Evolutionary conservation across 208 protist genomes (phyloP), one percentile per base, ranked within the genome.

Genomic region (Crithidia acanthocephali): DNA sequence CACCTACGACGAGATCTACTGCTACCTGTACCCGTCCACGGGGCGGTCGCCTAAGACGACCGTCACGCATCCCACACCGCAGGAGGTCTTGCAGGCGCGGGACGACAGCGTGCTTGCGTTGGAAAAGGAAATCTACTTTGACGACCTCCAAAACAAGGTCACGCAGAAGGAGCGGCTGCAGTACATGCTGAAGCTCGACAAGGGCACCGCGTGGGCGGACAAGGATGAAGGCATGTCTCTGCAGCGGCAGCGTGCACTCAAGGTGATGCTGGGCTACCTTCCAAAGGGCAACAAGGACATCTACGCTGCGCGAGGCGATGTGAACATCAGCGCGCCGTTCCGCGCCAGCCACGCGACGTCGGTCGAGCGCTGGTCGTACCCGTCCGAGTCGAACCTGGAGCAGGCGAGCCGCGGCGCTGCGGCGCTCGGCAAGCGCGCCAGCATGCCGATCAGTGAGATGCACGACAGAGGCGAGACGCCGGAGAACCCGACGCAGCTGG

Each of bases 401-500:
- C 91, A 96, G 72, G 88, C 91, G 15, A 84, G 80, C 45, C 84
- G 91, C 42, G 91, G 87, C 45, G 86, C 91, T 30, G 88, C 87
- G 8, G 80, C 79, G n/a, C 68, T 96, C 28, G 91, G 88, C 47
- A 92, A 94, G 78, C 86, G 91, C 16, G 85, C 85, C n/a, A 40
- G 73, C 52, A 94, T 96, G 88, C 68, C 76, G 48, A 87, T 96
- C 68, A 96, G 88, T 53, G 88, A 93, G 28, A 96, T 96, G 91
- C 91, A 96, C 72, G 91, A 93, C 71, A 52, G 60, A n/a, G 84
- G 84, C 60, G 91, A 96, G 62, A 93, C 88, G 16, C 68, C 84
- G 2, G 91, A 94, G 61, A 91, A 91, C 65, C 84, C 88, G n/a
- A 87, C 83, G 20, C 81, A 83, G 63, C 79, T 96, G 22, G 87